phyloP scores from a whole-genome alignment of 2,329 filamentous ascomycete species.

The Aspergillus vadensis region DNA sequence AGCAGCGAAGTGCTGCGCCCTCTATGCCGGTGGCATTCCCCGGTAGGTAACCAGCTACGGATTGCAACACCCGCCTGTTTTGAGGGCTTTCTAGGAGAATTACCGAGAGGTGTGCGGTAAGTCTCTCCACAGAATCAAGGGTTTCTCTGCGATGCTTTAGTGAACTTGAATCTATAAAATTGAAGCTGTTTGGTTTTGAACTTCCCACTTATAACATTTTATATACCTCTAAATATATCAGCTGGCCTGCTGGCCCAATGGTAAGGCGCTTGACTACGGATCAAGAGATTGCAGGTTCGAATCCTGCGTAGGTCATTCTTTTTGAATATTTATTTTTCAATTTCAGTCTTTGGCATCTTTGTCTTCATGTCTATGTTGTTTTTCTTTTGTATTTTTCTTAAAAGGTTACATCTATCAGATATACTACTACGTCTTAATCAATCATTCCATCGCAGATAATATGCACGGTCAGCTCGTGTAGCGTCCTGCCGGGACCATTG shows the following conservation, averaged over 20 bases:
- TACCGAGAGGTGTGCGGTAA: background rate
- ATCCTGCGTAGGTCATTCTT: slow-evolving; percentile 29
- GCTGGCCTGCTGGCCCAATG: slow-evolving; percentile 42
- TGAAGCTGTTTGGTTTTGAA: fast-evolving
- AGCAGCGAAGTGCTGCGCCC: background rate
- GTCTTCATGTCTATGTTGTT: background rate
- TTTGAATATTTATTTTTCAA: background rate
- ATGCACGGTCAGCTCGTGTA: too few relatives aligned
- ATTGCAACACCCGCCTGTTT: background rate
- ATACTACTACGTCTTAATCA: too few relatives aligned
- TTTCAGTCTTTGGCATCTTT: background rate
- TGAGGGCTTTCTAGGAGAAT: background rate
- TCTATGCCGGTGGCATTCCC: background rate
- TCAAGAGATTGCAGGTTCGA: slow-evolving; percentile 55
- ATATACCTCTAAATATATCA: background rate
- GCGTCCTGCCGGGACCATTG: too few relatives aligned
- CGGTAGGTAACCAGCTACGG: background rate
- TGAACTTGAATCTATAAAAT: too few relatives aligned
- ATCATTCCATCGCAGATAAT: too few relatives aligned
- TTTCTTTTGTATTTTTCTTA: too few relatives aligned
- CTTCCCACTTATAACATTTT: too few relatives aligned
- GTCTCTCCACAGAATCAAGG: background rate
- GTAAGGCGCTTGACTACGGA: slow-evolving; percentile 56
- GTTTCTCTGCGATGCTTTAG: background rate
- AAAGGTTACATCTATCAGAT: too few relatives aligned